phyloP scores from a whole-genome alignment of 192 early-diverging fungal species.

The Backusella parvicylindrica region DNA sequence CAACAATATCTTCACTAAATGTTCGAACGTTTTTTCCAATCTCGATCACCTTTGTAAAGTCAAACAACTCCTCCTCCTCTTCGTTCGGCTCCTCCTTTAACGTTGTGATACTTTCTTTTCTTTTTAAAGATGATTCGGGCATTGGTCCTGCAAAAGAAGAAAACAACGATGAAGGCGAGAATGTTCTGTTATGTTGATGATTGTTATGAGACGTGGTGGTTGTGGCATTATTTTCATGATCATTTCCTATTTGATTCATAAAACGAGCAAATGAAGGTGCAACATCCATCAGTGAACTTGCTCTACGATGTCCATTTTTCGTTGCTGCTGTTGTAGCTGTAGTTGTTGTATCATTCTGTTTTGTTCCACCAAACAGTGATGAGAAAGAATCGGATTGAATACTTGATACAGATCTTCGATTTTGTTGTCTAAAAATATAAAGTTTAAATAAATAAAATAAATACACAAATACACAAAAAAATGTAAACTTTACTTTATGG shows the following conservation, averaged over 20 bases:
- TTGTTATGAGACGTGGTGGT: neutral
- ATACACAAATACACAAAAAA: neutral
- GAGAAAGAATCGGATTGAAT: neutral
- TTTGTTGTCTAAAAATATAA: neutral
- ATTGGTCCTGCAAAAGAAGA: slow-evolving; percentile 21
- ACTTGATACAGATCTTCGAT: neutral
- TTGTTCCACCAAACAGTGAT: neutral
- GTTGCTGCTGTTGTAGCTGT: neutral
- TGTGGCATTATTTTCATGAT: neutral
- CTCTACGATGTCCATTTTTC: neutral
- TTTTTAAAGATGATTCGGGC: neutral
- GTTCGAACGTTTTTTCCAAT: slow-evolving; percentile 28
- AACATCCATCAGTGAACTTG: slow-evolving; percentile 25
- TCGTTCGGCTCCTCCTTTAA: neutral
- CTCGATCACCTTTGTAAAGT: slow-evolving; percentile 32
- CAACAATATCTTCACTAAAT: slow-evolving; percentile 22
- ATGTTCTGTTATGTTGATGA: neutral
- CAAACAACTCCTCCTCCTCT: slow-evolving; percentile 22
- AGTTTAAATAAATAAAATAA: neutral
- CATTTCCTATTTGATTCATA: slow-evolving; percentile 23
- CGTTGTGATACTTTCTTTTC: neutral
- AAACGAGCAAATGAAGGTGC: slow-evolving; percentile 16
- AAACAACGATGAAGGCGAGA: slow-evolving; percentile 24
- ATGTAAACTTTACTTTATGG: neutral
- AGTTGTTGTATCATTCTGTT: neutral